These are phyloP conservation scores for Podaxis pistillaris DNA, from an alignment of 768 basidiomycete species.

Conservation along the genomic window DNA sequence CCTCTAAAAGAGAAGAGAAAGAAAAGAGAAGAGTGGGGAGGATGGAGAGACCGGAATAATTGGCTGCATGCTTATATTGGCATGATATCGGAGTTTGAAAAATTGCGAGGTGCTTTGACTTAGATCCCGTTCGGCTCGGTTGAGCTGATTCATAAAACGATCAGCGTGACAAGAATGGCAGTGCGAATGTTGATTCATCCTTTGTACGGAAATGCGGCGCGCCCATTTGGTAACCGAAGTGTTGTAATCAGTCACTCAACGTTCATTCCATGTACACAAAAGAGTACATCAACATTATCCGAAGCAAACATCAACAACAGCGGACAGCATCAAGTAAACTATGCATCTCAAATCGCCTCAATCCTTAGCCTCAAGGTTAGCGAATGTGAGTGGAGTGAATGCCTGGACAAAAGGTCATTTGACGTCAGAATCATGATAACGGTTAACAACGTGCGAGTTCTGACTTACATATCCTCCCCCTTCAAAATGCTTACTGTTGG, in stretches of 20 bases:
- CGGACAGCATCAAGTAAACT: not conserved
- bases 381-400: slow-evolving; percentile 51
- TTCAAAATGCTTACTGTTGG: slow-evolving; percentile 94
- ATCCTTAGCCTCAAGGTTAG: slow-evolving; percentile 35
- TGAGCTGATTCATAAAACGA: slow-evolving; percentile 7
- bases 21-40: slow-evolving; percentile 33
- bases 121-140: slow-evolving; percentile 12
- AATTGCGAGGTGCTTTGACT: slow-evolving; percentile 23
- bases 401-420: slow-evolving; percentile 31
- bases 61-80: slow-evolving; percentile 27
- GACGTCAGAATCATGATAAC: slow-evolving; percentile 22
- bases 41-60: slow-evolving; percentile 31
- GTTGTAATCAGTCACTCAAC: slow-evolving; percentile 3
- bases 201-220: not conserved
- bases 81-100: slow-evolving; percentile 39
- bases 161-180: slow-evolving; percentile 7
- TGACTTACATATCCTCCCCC: slow-evolving; percentile 83
- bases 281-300: not conserved
- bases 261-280: slow-evolving; percentile 5
- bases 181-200: not conserved
- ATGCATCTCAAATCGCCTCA: slow-evolving; percentile 20
- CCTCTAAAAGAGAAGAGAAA: slow-evolving; percentile 40
- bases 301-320: not conserved
- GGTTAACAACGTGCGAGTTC: slow-evolving; percentile 18
- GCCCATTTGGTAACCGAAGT: not conserved